Base-by-base conservation (phyloP, 805 yeast species). In the Yamadazyma sp. region DNA sequence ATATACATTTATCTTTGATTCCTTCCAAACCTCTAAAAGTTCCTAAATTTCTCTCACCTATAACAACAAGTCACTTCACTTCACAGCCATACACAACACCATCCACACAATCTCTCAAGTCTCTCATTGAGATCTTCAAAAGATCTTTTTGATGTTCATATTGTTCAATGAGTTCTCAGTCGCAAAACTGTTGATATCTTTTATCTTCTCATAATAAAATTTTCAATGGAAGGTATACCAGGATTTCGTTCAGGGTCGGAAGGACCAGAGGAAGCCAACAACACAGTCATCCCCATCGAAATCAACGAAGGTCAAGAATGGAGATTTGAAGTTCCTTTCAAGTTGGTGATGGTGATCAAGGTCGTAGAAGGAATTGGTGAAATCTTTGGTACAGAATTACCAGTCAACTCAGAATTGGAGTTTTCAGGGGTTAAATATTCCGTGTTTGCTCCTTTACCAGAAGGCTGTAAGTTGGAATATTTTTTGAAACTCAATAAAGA, bases 371-470 rank as follows among this genome's bases (percentile, higher is more conserved):
- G 98, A 3, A 70, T 80, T 2, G 96, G 86, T 2, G 98, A 93
- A 61, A 75, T 88, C 7, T 86, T 83, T 58, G 99, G 98, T 16
- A 86, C 96, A 3, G 99, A 93, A 55, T 72, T 93, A 16, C 85
- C 96, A 2, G 65, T 71, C 27, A 86, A 83, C 39, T 67, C 72
- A 1, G 84, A 78, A 15, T 27, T 62, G 22, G 55, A 51, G 29
- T 44, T 67, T 17, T 47, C 64, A 9, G 73, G 73, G 4, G 62
- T 53, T 15, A 67, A 66, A 41, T 57, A 53, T 38, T 55, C 67
- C 19, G 39, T 67, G 4, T 66, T 58, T 38, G 61, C 71, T 5
- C 72, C 71, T 1, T 49, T 61, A 11, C 76, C 76, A 44, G 76
- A 75, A 23, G 95, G 95, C 4, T 78, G 86, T 48, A 65, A 57